Evolutionary conservation across 148 eudicot species (phyloP).

Genomic region (Vaccinium corymbosum): DNA sequence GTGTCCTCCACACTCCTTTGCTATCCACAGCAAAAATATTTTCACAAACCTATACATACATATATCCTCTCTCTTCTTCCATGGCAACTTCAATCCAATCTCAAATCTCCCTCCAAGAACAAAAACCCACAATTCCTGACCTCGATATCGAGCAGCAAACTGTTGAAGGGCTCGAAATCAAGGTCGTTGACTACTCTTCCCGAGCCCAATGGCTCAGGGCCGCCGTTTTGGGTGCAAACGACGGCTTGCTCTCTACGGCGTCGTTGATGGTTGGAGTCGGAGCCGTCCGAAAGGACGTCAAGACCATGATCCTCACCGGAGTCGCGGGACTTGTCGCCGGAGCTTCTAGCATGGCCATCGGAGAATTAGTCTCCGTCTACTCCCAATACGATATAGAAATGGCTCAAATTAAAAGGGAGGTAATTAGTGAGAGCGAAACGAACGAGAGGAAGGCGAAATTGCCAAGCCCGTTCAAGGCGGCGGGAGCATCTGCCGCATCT

Average conservation of each 20-base stretch:
- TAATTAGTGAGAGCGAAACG: background rate
- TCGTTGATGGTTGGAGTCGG: conserved; percentile 35
- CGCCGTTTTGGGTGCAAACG: conserved; percentile 31
- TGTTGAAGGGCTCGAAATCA: background rate
- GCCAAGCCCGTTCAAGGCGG: conserved; percentile 21
- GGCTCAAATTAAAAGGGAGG: conserved; percentile 30
- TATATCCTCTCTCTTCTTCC: background rate
- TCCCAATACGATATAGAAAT: conserved; percentile 33
- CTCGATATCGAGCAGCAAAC: background rate
- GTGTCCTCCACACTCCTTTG: background rate
- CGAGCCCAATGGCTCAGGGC: conserved; percentile 37
- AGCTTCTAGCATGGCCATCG: conserved; percentile 37
- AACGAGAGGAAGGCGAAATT: conserved; percentile 5
- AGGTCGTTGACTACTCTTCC: conserved; percentile 21
- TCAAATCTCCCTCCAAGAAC: background rate
- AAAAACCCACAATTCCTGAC: background rate
- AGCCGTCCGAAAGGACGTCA: conserved; percentile 23
- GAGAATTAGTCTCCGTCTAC: conserved; percentile 13
- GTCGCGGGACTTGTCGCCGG: conserved; percentile 33
- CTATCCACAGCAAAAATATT: background rate
- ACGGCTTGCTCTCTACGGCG: conserved; percentile 28
- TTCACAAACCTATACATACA: background rate
- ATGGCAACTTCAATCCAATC: conserved; percentile 1
- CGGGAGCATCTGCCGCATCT: too few relatives aligned
- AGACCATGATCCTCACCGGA: conserved; percentile 35